phyloP scores from a whole-genome alignment of 495 filamentous ascomycete genomes.

The Talaromyces thailandensis region DNA sequence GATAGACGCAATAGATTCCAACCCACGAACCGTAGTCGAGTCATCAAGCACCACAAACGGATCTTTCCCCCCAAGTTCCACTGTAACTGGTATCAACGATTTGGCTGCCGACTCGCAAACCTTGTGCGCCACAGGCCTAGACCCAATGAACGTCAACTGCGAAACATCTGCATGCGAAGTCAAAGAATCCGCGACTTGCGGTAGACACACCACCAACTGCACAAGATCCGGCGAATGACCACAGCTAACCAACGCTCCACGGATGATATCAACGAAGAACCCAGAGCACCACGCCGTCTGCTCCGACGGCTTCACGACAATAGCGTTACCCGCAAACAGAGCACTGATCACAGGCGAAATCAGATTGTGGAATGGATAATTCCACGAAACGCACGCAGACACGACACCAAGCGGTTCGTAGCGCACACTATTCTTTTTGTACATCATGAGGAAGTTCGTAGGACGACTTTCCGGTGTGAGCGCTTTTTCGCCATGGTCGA shows the following conservation, averaged over 20 bases:
- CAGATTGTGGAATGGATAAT: conserved; percentile 93
- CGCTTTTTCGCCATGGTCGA: conserved; percentile 81
- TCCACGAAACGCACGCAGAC: conserved; percentile 91
- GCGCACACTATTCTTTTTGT: conserved; percentile 84
- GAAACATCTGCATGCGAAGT: conserved; percentile 76
- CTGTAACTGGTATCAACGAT: conserved; percentile 68
- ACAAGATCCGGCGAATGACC: conserved; percentile 77
- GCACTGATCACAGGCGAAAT: conserved; percentile 84
- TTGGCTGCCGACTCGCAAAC: conserved; percentile 82
- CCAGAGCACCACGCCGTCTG: conserved; percentile 81
- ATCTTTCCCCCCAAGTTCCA: conserved; percentile 95
- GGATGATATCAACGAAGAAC: conserved; percentile 72
- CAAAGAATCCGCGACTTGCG: conserved; percentile 67
- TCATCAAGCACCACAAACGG: conserved; percentile 86
- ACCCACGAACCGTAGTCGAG: conserved; percentile 44
- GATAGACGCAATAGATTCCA: conserved; percentile 64
- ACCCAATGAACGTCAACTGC: conserved; percentile 98
- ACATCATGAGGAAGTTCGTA: conserved; percentile 83
- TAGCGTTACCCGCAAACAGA: conserved; percentile 85
- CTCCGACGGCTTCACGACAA: conserved; percentile 89
- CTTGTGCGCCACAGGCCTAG: conserved; percentile 73
- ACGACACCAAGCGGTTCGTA: conserved; percentile 95
- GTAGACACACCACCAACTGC: conserved; percentile 82
- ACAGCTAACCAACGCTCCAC: conserved; percentile 70
- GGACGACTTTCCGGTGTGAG: conserved; percentile 63